A percentile compares a stretch with the other conserved stretches of the same genome.
Evolutionary conservation across 805 yeast genomes (phyloP).

Genomic region (Pichia scutulata): DNA sequence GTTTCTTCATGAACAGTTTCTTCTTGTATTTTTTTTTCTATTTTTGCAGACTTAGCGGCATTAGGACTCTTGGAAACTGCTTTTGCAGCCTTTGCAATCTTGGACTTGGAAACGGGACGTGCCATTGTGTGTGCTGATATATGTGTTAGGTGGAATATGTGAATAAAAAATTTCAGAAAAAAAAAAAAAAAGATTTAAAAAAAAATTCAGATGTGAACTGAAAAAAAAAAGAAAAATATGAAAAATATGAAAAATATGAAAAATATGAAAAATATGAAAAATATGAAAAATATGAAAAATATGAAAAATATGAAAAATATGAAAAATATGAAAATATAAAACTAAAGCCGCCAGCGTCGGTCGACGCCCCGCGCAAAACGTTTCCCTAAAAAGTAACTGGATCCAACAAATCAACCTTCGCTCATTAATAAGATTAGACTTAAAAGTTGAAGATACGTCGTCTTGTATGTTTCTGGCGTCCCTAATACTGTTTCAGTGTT

Average conservation of each 20-base stretch:
- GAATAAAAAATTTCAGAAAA: background rate
- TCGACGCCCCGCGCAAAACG: background rate
- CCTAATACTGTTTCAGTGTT: background rate
- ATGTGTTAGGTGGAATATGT: background rate
- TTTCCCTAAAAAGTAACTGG: background rate
- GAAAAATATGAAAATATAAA: too few species aligned
- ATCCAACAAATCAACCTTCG: background rate
- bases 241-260: background rate
- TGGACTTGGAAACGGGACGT: background rate
- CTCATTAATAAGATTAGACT: background rate
- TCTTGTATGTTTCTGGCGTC: background rate
- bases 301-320: too few species aligned
- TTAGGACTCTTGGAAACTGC: background rate
- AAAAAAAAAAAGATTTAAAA: background rate
- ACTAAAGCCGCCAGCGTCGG: background rate
- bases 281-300: background rate
- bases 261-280: too few species aligned
- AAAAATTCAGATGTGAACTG: too few species aligned
- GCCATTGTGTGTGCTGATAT: background rate
- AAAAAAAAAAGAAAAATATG: too few species aligned
- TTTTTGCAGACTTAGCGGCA: background rate
- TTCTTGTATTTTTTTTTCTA: background rate
- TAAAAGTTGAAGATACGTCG: too few species aligned
- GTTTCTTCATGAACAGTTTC: background rate
- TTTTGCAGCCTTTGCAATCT: background rate